Percentiles rank a stretch among this genome's conserved stretches.
Conservation (phyloP, 2,329 filamentous ascomycete genomes). For the Fusarium graminum region DNA sequence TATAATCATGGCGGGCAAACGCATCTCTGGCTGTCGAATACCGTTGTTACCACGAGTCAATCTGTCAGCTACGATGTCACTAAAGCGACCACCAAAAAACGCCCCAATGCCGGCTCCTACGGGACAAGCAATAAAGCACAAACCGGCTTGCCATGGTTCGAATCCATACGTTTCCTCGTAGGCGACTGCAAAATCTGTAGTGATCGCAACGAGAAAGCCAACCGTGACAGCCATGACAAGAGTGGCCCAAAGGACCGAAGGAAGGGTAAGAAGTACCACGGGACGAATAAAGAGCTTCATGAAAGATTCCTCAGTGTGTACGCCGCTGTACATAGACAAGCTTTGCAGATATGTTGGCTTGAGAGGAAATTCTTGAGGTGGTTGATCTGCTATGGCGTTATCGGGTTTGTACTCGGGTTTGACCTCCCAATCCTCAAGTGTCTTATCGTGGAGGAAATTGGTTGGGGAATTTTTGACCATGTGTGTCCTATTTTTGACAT, state of each 20-base stretch:
- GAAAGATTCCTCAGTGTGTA: neutral
- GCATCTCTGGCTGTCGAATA: slow-evolving; percentile 5
- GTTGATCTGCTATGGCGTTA: no score
- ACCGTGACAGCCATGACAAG: neutral
- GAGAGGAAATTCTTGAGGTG: no score
- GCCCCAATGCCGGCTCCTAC: neutral
- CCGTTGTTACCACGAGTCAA: slow-evolving; percentile 6
- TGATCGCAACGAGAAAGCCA: neutral
- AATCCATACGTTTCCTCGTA: neutral
- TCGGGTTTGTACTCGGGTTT: neutral
- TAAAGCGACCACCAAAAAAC: neutral
- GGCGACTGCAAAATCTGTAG: neutral
- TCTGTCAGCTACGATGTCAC: slow-evolving; percentile 4
- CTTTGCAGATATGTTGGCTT: neutral
- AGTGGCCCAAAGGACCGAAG: neutral
- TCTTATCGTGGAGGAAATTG: neutral
- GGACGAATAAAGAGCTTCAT: neutral
- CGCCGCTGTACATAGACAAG: neutral
- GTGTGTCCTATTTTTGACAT: neutral
- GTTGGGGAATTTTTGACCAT: no score
- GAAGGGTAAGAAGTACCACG: neutral
- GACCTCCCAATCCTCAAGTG: neutral
- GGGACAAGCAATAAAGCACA: neutral
- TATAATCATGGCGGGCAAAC: neutral
- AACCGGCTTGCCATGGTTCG: neutral